phyloP scores from a whole-genome alignment of 2,329 filamentous ascomycete species.

The Cryphonectria japonica region DNA sequence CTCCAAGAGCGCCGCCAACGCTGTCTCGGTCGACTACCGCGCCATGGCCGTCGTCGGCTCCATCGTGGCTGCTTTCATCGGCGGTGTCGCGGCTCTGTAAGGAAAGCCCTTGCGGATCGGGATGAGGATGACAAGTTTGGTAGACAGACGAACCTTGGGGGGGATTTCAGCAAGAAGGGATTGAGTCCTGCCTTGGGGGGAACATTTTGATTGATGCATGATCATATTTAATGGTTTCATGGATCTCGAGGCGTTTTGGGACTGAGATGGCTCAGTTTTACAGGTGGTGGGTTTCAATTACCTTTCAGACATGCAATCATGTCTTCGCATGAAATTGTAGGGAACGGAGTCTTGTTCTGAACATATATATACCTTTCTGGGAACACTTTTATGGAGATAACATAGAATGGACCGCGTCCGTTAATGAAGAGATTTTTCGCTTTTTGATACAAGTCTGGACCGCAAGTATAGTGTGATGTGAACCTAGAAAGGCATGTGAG shows the following conservation, averaged over 20 bases:
- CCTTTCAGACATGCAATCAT: conserved; percentile 9
- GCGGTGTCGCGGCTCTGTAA: conserved; percentile 25
- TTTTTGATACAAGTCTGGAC: background rate
- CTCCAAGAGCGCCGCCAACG: conserved; percentile 23
- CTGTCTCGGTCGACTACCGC: conserved; percentile 21
- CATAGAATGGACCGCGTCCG: conserved; percentile 13
- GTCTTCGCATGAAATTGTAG: conserved; percentile 6
- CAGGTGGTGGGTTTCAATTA: background rate
- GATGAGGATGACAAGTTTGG: background rate
- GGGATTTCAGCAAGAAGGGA: background rate
- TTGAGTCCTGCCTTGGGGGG: conserved; percentile 9
- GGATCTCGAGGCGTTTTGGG: conserved; percentile 22
- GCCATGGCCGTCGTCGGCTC: conserved; percentile 25
- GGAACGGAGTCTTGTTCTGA: conserved; percentile 6
- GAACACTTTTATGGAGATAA: conserved; percentile 3
- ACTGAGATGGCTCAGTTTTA: conserved; percentile 2
- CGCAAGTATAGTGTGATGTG: background rate
- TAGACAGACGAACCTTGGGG: background rate
- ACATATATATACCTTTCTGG: conserved; percentile 1
- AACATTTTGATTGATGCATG: conserved; percentile 2
- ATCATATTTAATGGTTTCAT: conserved; percentile 10
- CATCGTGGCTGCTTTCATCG: conserved; percentile 26
- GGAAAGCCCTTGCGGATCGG: background rate
- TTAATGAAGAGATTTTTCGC: conserved; percentile 1
- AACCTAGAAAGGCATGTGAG: background rate